These are phyloP conservation scores for Termitomyces sp. DNA, from an alignment of 768 basidiomycete genomes.

Conservation along the genomic window DNA sequence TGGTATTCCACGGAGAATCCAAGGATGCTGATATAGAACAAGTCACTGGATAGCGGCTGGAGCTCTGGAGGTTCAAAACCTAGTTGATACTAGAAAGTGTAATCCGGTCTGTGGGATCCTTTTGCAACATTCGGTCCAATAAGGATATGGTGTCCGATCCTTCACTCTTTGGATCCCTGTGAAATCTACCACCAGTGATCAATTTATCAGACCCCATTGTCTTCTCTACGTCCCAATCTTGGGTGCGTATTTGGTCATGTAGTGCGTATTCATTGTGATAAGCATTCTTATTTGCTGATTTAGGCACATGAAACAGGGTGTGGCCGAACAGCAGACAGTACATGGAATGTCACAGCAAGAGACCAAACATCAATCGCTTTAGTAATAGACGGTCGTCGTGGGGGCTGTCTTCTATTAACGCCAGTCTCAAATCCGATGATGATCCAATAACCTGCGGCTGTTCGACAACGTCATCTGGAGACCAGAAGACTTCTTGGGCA, in stretches of 20 bases:
- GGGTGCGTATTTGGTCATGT: constrained; percentile 36
- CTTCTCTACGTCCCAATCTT: constrained; percentile 35
- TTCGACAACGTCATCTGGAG: constrained; percentile 22
- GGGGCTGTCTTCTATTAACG: constrained; percentile 11
- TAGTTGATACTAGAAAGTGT: constrained; percentile 28
- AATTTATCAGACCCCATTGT: constrained; percentile 35
- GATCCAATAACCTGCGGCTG: constrained; percentile 16
- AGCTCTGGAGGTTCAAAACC: background rate
- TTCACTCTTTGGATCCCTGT: constrained; percentile 23
- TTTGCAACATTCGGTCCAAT: constrained; percentile 37
- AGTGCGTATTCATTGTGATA: too few species aligned
- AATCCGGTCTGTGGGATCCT: constrained; percentile 31
- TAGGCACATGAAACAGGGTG: constrained; percentile 39
- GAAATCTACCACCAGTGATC: constrained; percentile 31
- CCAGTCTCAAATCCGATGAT: constrained; percentile 12
- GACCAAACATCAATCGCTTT: constrained; percentile 46
- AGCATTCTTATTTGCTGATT: too few species aligned
- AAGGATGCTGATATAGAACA: constrained; percentile 28
- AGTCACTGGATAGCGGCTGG: background rate
- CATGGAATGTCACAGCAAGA: constrained; percentile 42
- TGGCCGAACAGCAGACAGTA: constrained; percentile 45
- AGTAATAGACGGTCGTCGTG: constrained; percentile 37
- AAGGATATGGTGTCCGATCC: constrained; percentile 28
- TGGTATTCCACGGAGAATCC: constrained; percentile 31
- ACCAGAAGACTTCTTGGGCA: constrained; percentile 42